Evolutionary conservation across 2,329 filamentous ascomycete genomes (phyloP).

Genomic region (Exophiala mesophila): DNA sequence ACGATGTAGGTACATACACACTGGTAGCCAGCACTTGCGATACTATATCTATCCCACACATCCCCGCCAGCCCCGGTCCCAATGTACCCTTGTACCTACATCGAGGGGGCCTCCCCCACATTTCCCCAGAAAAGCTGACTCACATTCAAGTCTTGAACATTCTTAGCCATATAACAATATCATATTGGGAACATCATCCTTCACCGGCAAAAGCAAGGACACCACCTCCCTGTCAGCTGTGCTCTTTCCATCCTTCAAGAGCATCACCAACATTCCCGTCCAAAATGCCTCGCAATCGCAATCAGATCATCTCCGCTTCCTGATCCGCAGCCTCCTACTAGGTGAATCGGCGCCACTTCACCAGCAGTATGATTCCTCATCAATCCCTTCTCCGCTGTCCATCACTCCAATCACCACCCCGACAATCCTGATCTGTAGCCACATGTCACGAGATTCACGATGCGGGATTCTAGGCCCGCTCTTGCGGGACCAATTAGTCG

Average conservation of each 20-base stretch:
- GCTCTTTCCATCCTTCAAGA: conserved; percentile 78
- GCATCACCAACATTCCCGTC: conserved; percentile 59
- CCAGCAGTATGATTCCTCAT: too few species aligned
- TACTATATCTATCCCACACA: too few species aligned
- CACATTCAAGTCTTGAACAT: too few species aligned
- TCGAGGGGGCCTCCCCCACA: too few species aligned
- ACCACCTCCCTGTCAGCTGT: conserved; percentile 56
- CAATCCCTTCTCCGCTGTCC: conserved; percentile 34
- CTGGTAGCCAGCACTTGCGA: too few species aligned
- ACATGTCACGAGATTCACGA: conserved; percentile 72
- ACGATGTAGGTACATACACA: conserved; percentile 55
- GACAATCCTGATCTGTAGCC: conserved; percentile 76
- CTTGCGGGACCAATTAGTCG: conserved; percentile 64
- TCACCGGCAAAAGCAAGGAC: conserved; percentile 39
- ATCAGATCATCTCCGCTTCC: too few species aligned
- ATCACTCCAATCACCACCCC: conserved; percentile 30
- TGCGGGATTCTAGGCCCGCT: conserved; percentile 78
- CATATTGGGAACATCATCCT: conserved; percentile 70
- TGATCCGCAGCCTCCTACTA: too few species aligned
- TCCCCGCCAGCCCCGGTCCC: too few species aligned
- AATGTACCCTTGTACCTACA: too few species aligned
- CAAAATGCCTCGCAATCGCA: too few species aligned
- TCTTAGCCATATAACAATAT: conserved; percentile 87
- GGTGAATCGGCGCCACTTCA: too few species aligned
- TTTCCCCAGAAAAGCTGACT: conserved; percentile 14